Percentiles rank a stretch among this genome's conserved stretches.
phyloP scores from a whole-genome alignment of 2,329 filamentous ascomycete genomes.

The Colletotrichum chlorophyti region DNA sequence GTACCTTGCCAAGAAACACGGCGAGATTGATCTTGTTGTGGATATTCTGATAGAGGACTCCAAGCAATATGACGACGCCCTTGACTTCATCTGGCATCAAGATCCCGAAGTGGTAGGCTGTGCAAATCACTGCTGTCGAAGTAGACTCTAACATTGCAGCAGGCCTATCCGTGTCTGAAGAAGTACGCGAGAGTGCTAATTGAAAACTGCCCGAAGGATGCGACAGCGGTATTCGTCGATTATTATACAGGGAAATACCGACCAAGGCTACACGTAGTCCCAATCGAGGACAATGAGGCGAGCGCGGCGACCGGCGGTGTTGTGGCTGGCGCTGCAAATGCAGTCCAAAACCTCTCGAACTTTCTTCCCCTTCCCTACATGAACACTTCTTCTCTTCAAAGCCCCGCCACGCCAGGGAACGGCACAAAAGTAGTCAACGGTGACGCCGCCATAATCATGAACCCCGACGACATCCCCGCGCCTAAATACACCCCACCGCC shows the following conservation, averaged over 20 bases:
- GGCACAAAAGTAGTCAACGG: conserved; percentile 51
- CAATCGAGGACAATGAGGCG: conserved; percentile 41
- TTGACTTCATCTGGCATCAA: conserved; percentile 90
- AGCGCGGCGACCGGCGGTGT: conserved; percentile 51
- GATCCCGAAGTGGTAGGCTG: conserved; percentile 75
- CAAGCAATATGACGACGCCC: conserved; percentile 84
- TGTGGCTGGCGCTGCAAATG: conserved; percentile 68
- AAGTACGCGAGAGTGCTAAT: conserved; percentile 93
- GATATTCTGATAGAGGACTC: conserved; percentile 97
- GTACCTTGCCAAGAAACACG: conserved; percentile 92
- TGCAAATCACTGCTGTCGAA: background rate
- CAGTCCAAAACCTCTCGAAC: conserved; percentile 85
- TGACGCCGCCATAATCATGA: conserved; percentile 58
- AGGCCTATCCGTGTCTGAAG: conserved; percentile 89
- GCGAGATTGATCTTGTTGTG: conserved; percentile 91
- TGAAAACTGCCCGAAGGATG: conserved; percentile 81
- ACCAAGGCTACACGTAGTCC: conserved; percentile 68
- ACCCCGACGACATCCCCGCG: conserved; percentile 52
- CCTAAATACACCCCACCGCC: conserved; percentile 79
- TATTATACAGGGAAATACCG: conserved; percentile 90
- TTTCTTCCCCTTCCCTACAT: conserved; percentile 87
- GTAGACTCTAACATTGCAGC: conserved; percentile 37
- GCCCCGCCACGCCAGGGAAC: conserved; percentile 58
- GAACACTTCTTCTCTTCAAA: conserved; percentile 65
- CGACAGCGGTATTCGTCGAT: conserved; percentile 88